phyloP scores from a whole-genome alignment of 2,329 filamentous ascomycete genomes.

The Rachicladosporium sp. region DNA sequence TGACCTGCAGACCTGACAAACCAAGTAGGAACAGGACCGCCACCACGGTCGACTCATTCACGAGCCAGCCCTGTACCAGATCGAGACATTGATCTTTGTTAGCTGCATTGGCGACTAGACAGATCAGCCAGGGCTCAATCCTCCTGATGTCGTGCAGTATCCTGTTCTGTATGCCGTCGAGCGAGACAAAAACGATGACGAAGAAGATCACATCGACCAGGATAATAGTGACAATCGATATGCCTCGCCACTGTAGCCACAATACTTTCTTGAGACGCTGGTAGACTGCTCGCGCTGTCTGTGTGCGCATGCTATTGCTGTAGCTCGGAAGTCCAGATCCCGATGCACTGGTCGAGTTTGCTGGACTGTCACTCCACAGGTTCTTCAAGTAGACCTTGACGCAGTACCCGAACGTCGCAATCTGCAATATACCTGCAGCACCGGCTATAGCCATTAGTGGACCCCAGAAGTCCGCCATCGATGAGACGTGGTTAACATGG shows the following conservation, averaged over 20 bases:
- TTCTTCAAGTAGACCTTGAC: slow-evolving; percentile 88
- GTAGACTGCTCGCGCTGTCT: slow-evolving; percentile 78
- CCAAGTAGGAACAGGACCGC: slow-evolving; percentile 74
- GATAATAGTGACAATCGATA: slow-evolving; percentile 80
- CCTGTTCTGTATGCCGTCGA: slow-evolving; percentile 57
- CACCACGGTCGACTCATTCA: slow-evolving; percentile 64
- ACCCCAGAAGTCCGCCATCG: slow-evolving; percentile 78
- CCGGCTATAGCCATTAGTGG: slow-evolving; percentile 70
- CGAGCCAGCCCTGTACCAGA: slow-evolving; percentile 48
- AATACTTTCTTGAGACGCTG: slow-evolving; percentile 76
- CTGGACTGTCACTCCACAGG: slow-evolving; percentile 55
- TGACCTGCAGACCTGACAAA: slow-evolving; percentile 69
- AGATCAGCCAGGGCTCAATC: slow-evolving; percentile 56
- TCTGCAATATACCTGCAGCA: slow-evolving; percentile 64
- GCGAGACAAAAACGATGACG: slow-evolving; percentile 76
- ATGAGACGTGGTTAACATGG: slow-evolving; percentile 84
- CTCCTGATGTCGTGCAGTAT: slow-evolving; percentile 44
- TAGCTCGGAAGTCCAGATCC: slow-evolving; percentile 60
- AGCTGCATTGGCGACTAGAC: slow-evolving; percentile 46
- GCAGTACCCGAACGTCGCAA: slow-evolving; percentile 76
- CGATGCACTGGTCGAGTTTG: slow-evolving; percentile 50
- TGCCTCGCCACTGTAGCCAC: slow-evolving; percentile 86
- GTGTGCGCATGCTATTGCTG: slow-evolving; percentile 60
- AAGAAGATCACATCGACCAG: slow-evolving; percentile 90
- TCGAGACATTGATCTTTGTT: slow-evolving; percentile 56